These are phyloP conservation scores for Erysiphe neolycopersici DNA, from an alignment of 2,329 filamentous ascomycete species.

Conservation along the genomic window DNA sequence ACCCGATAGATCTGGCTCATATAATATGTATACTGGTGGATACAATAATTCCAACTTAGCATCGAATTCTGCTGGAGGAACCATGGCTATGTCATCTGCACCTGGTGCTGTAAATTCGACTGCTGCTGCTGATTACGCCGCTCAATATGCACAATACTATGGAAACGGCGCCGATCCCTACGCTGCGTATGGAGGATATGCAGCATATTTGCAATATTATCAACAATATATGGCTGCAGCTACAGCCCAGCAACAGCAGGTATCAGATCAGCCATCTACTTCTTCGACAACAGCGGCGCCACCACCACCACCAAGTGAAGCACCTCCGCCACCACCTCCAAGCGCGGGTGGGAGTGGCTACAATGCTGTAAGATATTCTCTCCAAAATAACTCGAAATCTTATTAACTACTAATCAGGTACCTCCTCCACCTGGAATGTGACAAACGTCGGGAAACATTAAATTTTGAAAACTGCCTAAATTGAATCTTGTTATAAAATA, in stretches of 20 bases:
- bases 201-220: slow-evolving; percentile 47
- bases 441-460: not conserved
- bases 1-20: slow-evolving; percentile 18
- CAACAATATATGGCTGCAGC: slow-evolving; percentile 40
- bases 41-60: slow-evolving; percentile 15
- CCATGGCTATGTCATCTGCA: slow-evolving; percentile 17
- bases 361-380: slow-evolving; percentile 21
- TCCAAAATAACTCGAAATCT: not conserved
- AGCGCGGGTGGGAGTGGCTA: slow-evolving; percentile 23
- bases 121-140: slow-evolving; percentile 35
- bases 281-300: slow-evolving; percentile 31
- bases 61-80: slow-evolving; percentile 5
- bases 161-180: slow-evolving; percentile 47
- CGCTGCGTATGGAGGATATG: slow-evolving; percentile 71
- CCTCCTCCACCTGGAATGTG: slow-evolving; percentile 24
- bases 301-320: slow-evolving; percentile 29
- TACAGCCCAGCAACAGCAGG: slow-evolving; percentile 18
- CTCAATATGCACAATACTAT: slow-evolving; percentile 69
- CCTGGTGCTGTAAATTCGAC: slow-evolving; percentile 20
- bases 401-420: not conserved
- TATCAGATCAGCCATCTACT: slow-evolving; percentile 17
- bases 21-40: slow-evolving; percentile 16
- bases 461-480: no score
- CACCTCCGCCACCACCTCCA: slow-evolving; percentile 27
- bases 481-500: no score